Base-by-base conservation (phyloP, 2,329 filamentous ascomycete genomes). In the Cladophialophora yegresii region DNA sequence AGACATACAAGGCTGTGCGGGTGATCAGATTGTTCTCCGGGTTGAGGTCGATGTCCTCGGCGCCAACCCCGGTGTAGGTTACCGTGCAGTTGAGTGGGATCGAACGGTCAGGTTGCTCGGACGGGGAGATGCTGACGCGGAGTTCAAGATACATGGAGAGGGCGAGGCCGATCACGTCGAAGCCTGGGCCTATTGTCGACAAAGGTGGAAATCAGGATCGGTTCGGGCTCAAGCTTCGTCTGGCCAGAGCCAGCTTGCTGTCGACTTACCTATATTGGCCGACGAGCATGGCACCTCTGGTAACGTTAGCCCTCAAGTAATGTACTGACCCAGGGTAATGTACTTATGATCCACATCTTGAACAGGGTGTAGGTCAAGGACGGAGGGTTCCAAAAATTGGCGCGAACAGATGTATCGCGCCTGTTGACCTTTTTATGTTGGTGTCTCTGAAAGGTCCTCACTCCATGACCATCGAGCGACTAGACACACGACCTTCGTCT, bases 91-190 rank as follows among this genome's bases (percentile, higher is more conserved):
- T 95, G 56, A 79, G 73, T 16, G 77, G 76, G 20, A 51, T 74
- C 70, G 74, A 71, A 16, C 73, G 50, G 12, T 49, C 36, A 30
- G 62, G 7, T 9, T 61, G 53, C 13, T 62, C 51, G 2, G 53
- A 62, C 8, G 43, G 36, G 77, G 90, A 85, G 73, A 96, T 83
- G 68, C 88, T 91, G 76, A 98, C 90, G 69, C 88, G 85, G 62
- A 98, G 83, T 81, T 97, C 93, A 69, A 99, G 89, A 81, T 93
- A 96, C 77, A 97, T 88, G 70, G 92, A 96, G 71, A 99, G 84
- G 8, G 93, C 93, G 67, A 99, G 88, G 71, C 95, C 79, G 76
- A 98, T 96, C 73, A 97, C 93, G 82, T 99, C 93, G 83, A 98
- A 99, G 64, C 93, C 93, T 55, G 93, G 93, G 71, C 92, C 65